Base-by-base conservation (phyloP, 2,329 filamentous ascomycete species). In the Magnaporthiopsis incrustans region DNA sequence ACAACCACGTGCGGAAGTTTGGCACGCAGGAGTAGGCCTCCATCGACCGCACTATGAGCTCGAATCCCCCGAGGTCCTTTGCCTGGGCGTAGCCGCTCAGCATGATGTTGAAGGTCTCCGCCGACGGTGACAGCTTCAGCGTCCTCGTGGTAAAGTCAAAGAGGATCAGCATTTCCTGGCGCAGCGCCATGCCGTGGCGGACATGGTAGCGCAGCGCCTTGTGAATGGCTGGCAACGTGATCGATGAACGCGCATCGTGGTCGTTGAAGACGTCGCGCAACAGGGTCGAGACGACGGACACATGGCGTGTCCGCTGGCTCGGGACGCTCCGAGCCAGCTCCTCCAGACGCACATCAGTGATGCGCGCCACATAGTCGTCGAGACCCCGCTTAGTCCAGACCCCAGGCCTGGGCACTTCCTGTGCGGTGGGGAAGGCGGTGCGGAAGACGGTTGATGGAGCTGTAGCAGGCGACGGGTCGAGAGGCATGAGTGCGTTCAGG, bases 71-170 rank as follows among this genome's bases (percentile, higher is more conserved):
- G 71, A 79, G 70, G 66, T 83, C 76, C 50, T 73, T 74, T 50
- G 74, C 74, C 61, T 74, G 70, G 12, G 76, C 76, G 58, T 77
- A 75, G 3, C 76, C 73, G 18, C 74, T 73, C 18, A 82, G 75
- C 67, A 84, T 71, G 62, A 81, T 74, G 69, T 84, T 83, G 74
- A 78, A 83, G 6, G 78, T 73, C 44, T 78, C 76, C 1, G 77
- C 77, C 66, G 82, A 79, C 68, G 81, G 72, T 7, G 73, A 75
- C 3, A 27, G 6, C 25, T 18, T 30, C 14, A 38, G 33, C 27
- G 33, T 35, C 6, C 26, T 57, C 22, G 33, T 30, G 18, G 26
- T 33, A n/a, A 81, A 67, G 0, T 75, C 74, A 53, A 73, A 68
- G 57, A 72, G 67, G 60, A 77, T 73, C 33, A 77, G 74, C 1